A percentile compares a stretch with the other conserved stretches of the same genome.
These are phyloP conservation scores for Ogataea polymorpha DNA, from an alignment of 805 yeast genomes.

Conservation along the genomic window DNA sequence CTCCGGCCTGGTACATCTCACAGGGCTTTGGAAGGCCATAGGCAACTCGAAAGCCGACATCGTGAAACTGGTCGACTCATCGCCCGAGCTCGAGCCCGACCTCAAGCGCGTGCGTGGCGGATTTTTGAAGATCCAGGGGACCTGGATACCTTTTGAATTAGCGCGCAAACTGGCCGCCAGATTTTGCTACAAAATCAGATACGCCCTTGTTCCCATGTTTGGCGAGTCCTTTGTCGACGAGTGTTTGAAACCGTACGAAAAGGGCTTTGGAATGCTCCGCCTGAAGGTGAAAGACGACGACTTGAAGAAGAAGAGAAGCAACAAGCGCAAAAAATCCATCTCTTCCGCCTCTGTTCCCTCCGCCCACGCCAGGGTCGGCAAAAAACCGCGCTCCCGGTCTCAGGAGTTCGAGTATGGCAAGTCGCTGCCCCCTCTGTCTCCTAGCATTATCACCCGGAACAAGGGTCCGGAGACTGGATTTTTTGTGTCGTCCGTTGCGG, in stretches of 20 bases:
- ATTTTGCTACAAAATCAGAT: slow-evolving; percentile 76
- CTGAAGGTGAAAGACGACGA: slow-evolving; percentile 34
- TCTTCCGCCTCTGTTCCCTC: slow-evolving; percentile 1
- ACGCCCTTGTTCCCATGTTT: slow-evolving; percentile 73
- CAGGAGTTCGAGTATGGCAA: slow-evolving; percentile 10
- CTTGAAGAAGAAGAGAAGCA: slow-evolving; percentile 22
- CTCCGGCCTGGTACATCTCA: slow-evolving; percentile 82
- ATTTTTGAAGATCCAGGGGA: slow-evolving; percentile 86
- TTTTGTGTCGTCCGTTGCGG: not conserved
- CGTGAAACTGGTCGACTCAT: slow-evolving; percentile 61
- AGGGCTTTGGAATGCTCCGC: slow-evolving; percentile 63
- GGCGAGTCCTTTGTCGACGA: slow-evolving; percentile 64
- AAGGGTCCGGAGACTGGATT: slow-evolving; percentile 5
- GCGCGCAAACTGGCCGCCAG: slow-evolving; percentile 66
- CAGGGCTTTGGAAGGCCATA: slow-evolving; percentile 82
- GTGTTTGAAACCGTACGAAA: slow-evolving; percentile 57
- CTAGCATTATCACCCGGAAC: slow-evolving; percentile 13
- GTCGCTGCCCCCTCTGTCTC: slow-evolving; percentile 18
- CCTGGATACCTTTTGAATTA: slow-evolving; percentile 78
- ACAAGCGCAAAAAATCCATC: slow-evolving; percentile 19
- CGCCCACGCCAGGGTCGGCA: not conserved
- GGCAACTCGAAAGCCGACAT: slow-evolving; percentile 75
- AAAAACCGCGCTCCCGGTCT: slow-evolving; percentile 4
- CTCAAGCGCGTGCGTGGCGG: slow-evolving; percentile 85
- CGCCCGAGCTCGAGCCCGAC: slow-evolving; percentile 61